These are phyloP conservation scores for Lactarius evosmus DNA, from an alignment of 768 basidiomycete species.

Conservation along the genomic window DNA sequence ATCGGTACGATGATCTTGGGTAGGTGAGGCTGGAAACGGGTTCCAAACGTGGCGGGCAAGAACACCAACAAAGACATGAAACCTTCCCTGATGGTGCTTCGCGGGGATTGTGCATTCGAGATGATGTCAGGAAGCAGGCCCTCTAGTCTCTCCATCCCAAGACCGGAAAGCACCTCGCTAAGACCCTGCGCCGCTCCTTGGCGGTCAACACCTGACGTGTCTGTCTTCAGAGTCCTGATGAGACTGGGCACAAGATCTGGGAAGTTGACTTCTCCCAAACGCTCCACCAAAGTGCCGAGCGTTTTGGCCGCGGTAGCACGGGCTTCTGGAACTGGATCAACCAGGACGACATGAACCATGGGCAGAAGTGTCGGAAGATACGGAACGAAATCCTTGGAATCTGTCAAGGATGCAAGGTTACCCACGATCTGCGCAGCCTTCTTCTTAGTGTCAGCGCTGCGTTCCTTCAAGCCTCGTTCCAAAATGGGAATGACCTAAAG, in stretches of 20 bases:
- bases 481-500: slow-evolving; percentile 87
- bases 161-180: slow-evolving; percentile 89
- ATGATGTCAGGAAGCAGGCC: slow-evolving; percentile 93
- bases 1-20: slow-evolving; percentile 94
- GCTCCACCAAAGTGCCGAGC: slow-evolving; percentile 93
- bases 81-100: slow-evolving; percentile 91
- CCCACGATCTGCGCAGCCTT: slow-evolving; percentile 97
- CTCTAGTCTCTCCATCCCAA: slow-evolving; percentile 97
- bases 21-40: slow-evolving; percentile 93
- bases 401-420: slow-evolving; percentile 88
- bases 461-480: slow-evolving; percentile 87
- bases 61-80: slow-evolving; percentile 98
- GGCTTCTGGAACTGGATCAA: slow-evolving; percentile 97
- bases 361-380: slow-evolving; percentile 89
- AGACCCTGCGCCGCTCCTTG: slow-evolving; percentile 98
- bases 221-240: slow-evolving; percentile 82
- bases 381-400: slow-evolving; percentile 89
- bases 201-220: slow-evolving; percentile 92
- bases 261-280: slow-evolving; percentile 91
- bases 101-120: slow-evolving; percentile 82
- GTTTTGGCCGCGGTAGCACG: slow-evolving; percentile 97
- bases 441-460: slow-evolving; percentile 91
- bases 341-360: slow-evolving; percentile 85
- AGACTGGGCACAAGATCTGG: slow-evolving; percentile 92
- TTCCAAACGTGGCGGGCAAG: slow-evolving; percentile 93